These are phyloP conservation scores for Echinosophora koreensis DNA, from an alignment of 306 rosid species.

Conservation along the genomic window DNA sequence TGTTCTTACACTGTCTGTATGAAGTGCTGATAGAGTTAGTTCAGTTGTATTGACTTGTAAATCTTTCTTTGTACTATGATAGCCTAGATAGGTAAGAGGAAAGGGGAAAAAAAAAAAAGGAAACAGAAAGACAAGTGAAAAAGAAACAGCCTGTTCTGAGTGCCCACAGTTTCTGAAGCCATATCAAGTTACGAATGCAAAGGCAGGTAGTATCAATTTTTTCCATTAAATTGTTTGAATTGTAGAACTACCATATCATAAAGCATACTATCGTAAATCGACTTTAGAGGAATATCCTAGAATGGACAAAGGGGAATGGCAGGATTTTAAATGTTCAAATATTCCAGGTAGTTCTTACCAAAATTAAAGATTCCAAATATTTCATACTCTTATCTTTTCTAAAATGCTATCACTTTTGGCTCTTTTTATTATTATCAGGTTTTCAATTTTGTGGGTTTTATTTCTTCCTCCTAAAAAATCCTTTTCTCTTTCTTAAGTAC, in stretches of 20 bases:
- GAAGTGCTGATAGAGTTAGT: constrained; percentile 32
- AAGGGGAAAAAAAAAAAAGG: not conserved
- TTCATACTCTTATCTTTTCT: not conserved
- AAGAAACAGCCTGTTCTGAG: constrained; percentile 1
- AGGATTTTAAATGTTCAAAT: no score
- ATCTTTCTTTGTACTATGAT: constrained; percentile 36
- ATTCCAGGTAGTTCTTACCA: no score
- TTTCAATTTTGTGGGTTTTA: not conserved
- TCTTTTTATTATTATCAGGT: not conserved
- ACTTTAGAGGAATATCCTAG: not conserved
- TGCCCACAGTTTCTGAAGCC: constrained; percentile 22
- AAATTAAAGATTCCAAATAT: no score
- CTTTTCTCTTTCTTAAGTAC: not conserved
- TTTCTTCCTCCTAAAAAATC: no score
- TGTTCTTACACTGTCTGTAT: constrained; percentile 37
- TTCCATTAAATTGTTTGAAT: not conserved
- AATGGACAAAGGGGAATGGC: not conserved
- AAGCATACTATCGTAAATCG: not conserved
- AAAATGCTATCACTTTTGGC: not conserved
- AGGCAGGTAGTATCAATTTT: constrained; percentile 6
- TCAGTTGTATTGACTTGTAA: constrained; percentile 35
- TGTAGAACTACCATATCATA: not conserved
- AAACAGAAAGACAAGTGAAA: not conserved
- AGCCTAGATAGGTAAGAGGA: constrained; percentile 18
- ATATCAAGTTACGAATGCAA: not conserved